Evolutionary conservation across 139 green algal genomes (phyloP), one percentile per base, ranked within the genome.

Genomic region (Raphidocelis subcapitata): DNA sequence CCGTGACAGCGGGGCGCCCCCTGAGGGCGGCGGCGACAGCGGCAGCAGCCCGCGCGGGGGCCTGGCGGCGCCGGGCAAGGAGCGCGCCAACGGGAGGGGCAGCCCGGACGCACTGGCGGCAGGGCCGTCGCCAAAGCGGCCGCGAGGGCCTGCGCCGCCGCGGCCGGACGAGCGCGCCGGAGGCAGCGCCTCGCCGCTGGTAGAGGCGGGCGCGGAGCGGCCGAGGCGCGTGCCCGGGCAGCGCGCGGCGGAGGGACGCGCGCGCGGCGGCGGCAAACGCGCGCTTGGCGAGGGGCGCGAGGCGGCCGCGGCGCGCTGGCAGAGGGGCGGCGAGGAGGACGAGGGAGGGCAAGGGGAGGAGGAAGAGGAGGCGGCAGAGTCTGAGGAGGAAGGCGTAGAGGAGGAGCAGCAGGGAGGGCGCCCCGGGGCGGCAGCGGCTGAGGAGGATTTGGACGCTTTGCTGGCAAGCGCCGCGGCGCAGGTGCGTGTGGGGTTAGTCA

Each of bases 401-500:
- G 63, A 36, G 0, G 18, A 55, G n/a, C 49, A 67, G 32, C 29
- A 66, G 36, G 75, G 72, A 20, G 52, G 24, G 33, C 33, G 67
- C 29, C 41, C 69, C 15, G 72, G 31, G 0, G 56, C 28, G 60
- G 73, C 67, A 10, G 69, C 61, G 10, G 46, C 37, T 3, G 61
- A 77, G 10, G 62, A 75, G 32, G 73, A 65, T 37, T 29, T 73
- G 8, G 61, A 77, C 51, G 47, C 51, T 21, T 46, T 77, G 32
- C 61, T 73, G 55, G 64, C 52, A 33, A 62, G 37, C 23, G 65
- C 64, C 41, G 64, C 65, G 31, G 64, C 64, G 31, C 29, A 77
- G 70, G 70, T 77, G 47, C 2, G 70, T 3, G 26, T 29, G n/a
- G 3, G 64, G 24, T n/a, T n/a, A n/a, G n/a, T n/a, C n/a, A n/a